Evolutionary conservation across 768 basidiomycete genomes (phyloP), one percentile per base, ranked within the genome.

Genomic region (Phlebiopsis gigantea): DNA sequence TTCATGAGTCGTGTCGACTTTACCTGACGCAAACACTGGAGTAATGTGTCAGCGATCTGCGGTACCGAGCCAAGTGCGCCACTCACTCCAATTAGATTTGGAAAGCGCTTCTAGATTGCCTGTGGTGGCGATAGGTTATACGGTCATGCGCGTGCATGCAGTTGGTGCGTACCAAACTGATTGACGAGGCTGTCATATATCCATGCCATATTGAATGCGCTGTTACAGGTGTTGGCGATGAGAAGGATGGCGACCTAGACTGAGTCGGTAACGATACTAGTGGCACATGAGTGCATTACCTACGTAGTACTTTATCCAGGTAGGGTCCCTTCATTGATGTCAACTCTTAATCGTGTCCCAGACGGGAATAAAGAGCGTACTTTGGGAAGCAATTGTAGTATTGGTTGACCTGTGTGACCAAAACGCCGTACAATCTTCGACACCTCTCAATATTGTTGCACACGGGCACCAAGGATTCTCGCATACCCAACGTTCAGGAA

Each of bases 241-340:
- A 62, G 39, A 5, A 64, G 57, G n/a, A 48, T 41, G 26, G 44
- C 31, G n/a, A 64, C 57, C 62, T 63, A 34, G 17, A 3, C 6
- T 26, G 26, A 25, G 34, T 50, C 28, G n/a, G 17, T 2, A 47
- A 5, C 19, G 15, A 29, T 10, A 30, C 1, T 17, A 28, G 15
- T 22, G 48, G 22, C 43, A 7, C 12, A 44, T 28, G 47, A 41
- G 9, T 5, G 39, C 30, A 30, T n/a, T 14, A 42, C 65, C 25
- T 42, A 66, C 67, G 42, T 59, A 65, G 22, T 54, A 12, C 53
- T 62, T 66, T 15, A 68, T 56, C 57, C 62, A 61, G 8, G 44
- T 5, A 2, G 47, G 50, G 41, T 68, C 67, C 10, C 67, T 68
- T 24, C 28, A 53, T 12, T 15, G 4, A 39, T 14, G 14, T 9